Conservation (phyloP, 768 basidiomycete species). For the Tulasnella sp. region DNA sequence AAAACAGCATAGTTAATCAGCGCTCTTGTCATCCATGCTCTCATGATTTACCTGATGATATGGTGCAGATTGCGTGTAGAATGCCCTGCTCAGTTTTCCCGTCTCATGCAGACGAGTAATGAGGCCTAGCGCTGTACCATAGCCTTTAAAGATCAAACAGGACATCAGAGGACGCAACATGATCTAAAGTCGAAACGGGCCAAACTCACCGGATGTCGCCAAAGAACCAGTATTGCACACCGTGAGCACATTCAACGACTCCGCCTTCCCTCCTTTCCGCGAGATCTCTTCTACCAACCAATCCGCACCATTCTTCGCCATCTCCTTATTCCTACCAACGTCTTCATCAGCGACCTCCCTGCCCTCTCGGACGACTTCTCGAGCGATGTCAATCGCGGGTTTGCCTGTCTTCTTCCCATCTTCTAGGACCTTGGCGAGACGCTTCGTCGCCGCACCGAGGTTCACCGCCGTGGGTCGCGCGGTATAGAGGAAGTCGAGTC, state of each 20-base stretch:
- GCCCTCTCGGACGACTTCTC: constrained; percentile 59
- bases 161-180: not conserved
- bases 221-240: constrained; percentile 97
- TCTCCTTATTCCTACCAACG: constrained; percentile 71
- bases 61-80: constrained; percentile 88
- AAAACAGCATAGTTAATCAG: constrained; percentile 24
- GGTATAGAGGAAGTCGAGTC: constrained; percentile 64
- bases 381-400: constrained; percentile 30
- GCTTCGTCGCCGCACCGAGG: constrained; percentile 72
- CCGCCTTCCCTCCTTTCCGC: constrained; percentile 32
- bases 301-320: constrained; percentile 76
- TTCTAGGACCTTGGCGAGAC: constrained; percentile 47
- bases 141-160: constrained; percentile 37
- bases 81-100: constrained; percentile 66
- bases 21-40: constrained; percentile 8
- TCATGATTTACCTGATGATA: constrained; percentile 66
- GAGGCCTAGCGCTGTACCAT: constrained; percentile 88
- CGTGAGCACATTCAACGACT: constrained; percentile 69
- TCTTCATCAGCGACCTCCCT: constrained; percentile 75
- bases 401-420: constrained; percentile 32
- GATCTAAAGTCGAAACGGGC: too few relatives aligned
- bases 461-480: constrained; percentile 97
- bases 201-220: constrained; percentile 58
- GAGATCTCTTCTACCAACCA: constrained; percentile 59
- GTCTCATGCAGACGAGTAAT: constrained; percentile 83